These are phyloP conservation scores for Amoebophrya sp. DNA, from an alignment of 169 alveolate species.

Conservation along the genomic window DNA sequence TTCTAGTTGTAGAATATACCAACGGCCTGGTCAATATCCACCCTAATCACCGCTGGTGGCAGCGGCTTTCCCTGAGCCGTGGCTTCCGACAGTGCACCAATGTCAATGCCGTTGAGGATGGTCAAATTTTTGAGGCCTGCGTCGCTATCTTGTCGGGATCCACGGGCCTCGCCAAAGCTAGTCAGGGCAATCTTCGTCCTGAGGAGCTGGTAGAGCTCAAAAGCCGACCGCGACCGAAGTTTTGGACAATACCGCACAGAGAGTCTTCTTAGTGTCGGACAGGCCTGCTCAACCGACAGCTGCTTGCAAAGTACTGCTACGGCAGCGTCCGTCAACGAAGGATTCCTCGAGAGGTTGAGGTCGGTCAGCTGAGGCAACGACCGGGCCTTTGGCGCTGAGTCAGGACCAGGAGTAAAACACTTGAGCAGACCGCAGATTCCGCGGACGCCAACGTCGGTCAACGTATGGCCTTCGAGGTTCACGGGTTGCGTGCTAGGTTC, in stretches of 20 bases:
- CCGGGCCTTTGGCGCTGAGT: background rate
- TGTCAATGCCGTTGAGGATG: conserved; percentile 2
- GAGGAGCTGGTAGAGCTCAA: conserved; percentile 5
- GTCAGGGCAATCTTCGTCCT: background rate
- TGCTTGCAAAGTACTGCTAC: conserved; percentile 43
- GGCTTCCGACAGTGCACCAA: background rate
- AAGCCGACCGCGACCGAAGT: background rate
- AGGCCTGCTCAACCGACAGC: conserved; percentile 24
- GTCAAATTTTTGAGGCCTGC: background rate
- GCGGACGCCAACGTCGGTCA: conserved; percentile 42
- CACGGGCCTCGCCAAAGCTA: background rate
- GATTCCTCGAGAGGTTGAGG: conserved; percentile 29
- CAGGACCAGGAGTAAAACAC: conserved; percentile 30
- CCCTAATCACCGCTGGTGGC: background rate
- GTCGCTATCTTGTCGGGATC: background rate
- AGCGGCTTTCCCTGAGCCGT: background rate
- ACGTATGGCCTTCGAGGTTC: background rate
- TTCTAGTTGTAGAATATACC: too few species aligned
- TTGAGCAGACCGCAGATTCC: conserved; percentile 45
- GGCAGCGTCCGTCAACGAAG: conserved; percentile 43
- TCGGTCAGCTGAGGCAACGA: background rate
- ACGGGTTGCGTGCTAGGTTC: background rate
- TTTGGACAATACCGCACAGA: background rate
- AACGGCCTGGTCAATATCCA: background rate
- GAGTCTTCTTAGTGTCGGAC: background rate